A percentile compares a stretch with the other conserved stretches of the same genome.
Evolutionary conservation across 352 stramenopile species (phyloP).

Genomic region (Pythium aquatile): DNA sequence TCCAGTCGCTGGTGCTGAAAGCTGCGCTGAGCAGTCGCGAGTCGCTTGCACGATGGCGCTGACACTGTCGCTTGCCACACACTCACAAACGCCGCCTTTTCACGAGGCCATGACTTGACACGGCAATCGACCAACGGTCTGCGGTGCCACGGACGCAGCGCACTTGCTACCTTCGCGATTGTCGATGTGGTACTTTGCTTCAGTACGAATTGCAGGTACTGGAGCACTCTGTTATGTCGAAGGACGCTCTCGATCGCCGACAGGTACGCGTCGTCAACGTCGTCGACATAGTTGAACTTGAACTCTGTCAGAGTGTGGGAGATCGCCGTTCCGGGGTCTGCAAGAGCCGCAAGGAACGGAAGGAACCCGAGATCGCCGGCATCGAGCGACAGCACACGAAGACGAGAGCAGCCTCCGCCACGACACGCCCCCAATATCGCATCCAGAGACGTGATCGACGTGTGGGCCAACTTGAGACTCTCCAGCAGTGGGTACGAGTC

Average conservation of each 20-base stretch:
- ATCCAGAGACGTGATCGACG: neutral
- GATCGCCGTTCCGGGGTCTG: neutral
- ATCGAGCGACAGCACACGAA: neutral
- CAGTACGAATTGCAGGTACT: neutral
- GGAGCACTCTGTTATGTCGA: neutral
- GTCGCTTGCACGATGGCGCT: neutral
- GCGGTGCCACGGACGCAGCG: neutral
- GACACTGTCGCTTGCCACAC: neutral
- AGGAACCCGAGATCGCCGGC: neutral
- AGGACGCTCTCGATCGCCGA: neutral
- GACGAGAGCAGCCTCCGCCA: neutral
- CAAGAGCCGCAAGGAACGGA: neutral
- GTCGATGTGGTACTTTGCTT: neutral
- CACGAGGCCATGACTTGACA: too few relatives aligned
- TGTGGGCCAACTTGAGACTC: neutral
- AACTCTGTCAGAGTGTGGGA: neutral
- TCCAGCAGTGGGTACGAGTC: neutral
- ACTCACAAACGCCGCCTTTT: neutral
- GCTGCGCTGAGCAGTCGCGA: neutral
- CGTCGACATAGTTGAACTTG: neutral
- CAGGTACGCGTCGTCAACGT: neutral
- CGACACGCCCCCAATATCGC: neutral
- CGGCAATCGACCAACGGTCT: neutral
- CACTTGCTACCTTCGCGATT: neutral
- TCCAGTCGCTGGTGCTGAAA: neutral